phyloP scores from a whole-genome alignment of 2,329 filamentous ascomycete genomes.

The Chaetomium olivaceum region DNA sequence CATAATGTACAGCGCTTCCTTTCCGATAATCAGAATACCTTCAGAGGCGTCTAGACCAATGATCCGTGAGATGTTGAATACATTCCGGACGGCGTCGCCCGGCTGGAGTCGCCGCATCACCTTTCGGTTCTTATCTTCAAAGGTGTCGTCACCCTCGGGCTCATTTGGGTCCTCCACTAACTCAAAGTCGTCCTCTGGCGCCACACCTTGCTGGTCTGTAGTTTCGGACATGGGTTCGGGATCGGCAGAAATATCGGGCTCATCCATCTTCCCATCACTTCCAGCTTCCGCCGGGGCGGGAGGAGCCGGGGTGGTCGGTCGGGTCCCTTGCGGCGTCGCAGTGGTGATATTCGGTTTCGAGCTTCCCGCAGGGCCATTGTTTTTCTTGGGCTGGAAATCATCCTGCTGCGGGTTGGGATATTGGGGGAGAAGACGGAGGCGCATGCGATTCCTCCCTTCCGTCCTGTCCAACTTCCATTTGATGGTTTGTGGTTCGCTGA shows the following conservation, averaged over 20 bases:
- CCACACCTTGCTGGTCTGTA: slow-evolving; percentile 37
- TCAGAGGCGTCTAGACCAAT: slow-evolving; percentile 92
- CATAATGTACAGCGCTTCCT: slow-evolving; percentile 88
- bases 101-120: slow-evolving; percentile 92
- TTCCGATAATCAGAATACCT: slow-evolving; percentile 88
- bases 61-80: slow-evolving; percentile 94
- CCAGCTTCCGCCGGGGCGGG: slow-evolving; percentile 27
- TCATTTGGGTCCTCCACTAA: slow-evolving; percentile 92
- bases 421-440: slow-evolving; percentile 82
- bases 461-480: slow-evolving; percentile 96
- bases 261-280: slow-evolving; percentile 27
- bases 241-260: slow-evolving; percentile 32
- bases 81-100: slow-evolving; percentile 87
- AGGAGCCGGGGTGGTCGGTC: slow-evolving; percentile 30
- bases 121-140: slow-evolving; percentile 97
- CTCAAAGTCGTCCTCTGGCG: slow-evolving; percentile 87
- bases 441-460: slow-evolving; percentile 93
- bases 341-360: slow-evolving; percentile 28
- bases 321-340: slow-evolving; percentile 28
- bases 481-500: slow-evolving; percentile 62
- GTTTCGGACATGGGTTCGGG: slow-evolving; percentile 33
- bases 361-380: slow-evolving; percentile 23
- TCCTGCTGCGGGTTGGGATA: slow-evolving; percentile 62
- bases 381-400: slow-evolving; percentile 77
- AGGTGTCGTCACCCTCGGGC: slow-evolving; percentile 71